phyloP scores from a whole-genome alignment of 805 yeast genomes.

The Hanseniaspora mollemarum region DNA sequence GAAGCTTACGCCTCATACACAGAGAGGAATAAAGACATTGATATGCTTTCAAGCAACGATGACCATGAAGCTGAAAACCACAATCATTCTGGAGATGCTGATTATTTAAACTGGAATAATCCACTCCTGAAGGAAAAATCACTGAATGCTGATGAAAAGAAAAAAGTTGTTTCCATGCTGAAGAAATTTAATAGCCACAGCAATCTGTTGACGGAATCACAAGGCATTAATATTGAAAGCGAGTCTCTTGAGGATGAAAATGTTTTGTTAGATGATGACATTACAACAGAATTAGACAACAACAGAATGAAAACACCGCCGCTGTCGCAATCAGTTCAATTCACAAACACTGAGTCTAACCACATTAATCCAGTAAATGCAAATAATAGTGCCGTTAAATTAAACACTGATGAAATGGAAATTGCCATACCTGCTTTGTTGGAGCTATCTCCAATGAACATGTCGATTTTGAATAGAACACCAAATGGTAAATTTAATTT shows the following conservation, averaged over 20 bases:
- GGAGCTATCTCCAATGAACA: conserved; percentile 13
- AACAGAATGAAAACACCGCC: conserved; percentile 11
- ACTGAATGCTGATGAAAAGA: background rate
- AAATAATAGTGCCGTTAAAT: background rate
- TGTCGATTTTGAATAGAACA: conserved; percentile 11
- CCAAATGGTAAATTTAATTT: conserved; percentile 7
- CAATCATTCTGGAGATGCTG: background rate
- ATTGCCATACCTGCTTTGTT: conserved; percentile 7
- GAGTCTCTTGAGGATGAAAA: background rate
- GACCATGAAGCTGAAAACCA: background rate
- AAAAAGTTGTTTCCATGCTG: conserved; percentile 1
- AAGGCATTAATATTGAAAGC: background rate
- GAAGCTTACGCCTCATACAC: no score
- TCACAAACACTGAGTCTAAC: background rate
- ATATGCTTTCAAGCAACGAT: background rate
- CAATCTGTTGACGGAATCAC: background rate
- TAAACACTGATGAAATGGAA: conserved; percentile 12
- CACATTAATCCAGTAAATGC: background rate
- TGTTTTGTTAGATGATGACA: background rate
- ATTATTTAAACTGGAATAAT: conserved; percentile 12
- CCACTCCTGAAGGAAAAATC: conserved; percentile 1
- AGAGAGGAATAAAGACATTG: background rate
- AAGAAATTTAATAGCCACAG: conserved; percentile 2
- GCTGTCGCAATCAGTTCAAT: conserved; percentile 1
- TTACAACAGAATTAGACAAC: background rate